These are phyloP conservation scores for Schrenkiella parvula DNA, from an alignment of 345 rosid genomes.

Conservation along the genomic window DNA sequence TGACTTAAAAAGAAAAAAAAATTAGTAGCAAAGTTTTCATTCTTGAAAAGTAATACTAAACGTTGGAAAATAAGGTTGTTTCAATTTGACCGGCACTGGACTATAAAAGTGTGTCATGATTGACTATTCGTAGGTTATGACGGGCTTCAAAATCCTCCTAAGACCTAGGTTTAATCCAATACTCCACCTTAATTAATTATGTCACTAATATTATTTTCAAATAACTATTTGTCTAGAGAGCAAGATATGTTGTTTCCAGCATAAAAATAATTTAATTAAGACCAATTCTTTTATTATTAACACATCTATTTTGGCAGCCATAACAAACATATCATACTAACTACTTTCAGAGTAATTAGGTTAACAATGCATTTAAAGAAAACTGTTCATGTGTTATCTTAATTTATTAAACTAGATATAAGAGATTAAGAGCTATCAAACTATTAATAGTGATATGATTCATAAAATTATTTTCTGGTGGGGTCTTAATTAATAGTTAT, in stretches of 20 bases:
- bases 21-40: neutral
- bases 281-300: no score
- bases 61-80: conserved; percentile 5
- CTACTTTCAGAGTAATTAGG: neutral
- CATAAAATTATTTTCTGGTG: neutral
- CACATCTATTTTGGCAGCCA: no score
- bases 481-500: neutral
- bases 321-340: neutral
- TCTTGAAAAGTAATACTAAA: neutral
- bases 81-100: conserved; percentile 7
- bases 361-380: neutral
- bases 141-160: neutral
- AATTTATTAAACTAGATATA: neutral
- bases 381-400: neutral
- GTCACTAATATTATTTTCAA: neutral
- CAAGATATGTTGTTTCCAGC: neutral
- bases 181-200: neutral
- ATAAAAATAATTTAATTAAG: neutral
- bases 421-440: no score
- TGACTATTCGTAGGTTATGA: neutral
- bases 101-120: conserved; percentile 1
- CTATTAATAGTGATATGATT: neutral
- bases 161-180: neutral
- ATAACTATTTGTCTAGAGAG: neutral
- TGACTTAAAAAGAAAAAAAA: neutral